Base-by-base conservation (phyloP, 805 yeast species). In the Teunomyces pallodes region DNA sequence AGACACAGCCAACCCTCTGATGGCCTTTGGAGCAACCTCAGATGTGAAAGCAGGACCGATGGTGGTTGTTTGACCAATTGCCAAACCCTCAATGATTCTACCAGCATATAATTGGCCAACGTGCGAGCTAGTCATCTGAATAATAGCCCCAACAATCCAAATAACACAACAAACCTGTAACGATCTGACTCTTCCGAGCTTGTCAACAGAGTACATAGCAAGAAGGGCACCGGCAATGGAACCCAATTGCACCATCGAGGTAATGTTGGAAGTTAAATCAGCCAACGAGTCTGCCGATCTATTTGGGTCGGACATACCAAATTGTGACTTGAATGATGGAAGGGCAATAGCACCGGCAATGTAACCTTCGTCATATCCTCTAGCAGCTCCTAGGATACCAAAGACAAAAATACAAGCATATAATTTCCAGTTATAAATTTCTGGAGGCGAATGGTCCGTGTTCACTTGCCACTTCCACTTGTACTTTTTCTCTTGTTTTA, bases 61-160 rank as follows among this genome's bases (percentile, higher is more conserved):
- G 14, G 62, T 57, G 30, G 63, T 57, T 30, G 64, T 59, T 39
- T 59, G 63, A 6, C 64, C 64, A 35, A 60, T 53, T 5, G 64
- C 64, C 13, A 60, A 51, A 17, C 64, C 64, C 43, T 60, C 64
- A 32, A 60, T 47, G 20, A 60, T 49, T 42, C 64, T 52, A 42
- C 64, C 64, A 24, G 61, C 64, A 42, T 59, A 59, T 31, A 60
- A 54, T 46, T 59, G 63, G 16, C 63, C 64, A 10, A 60, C 58
- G 9, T 43, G 27, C 35, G 40, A 45, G 26, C 61, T 42, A 5
- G 57, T 45, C 9, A 58, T 45, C 31, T 60, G 63, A 10, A 60
- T 51, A 24, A 51, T 49, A 5, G 59, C 63, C 30, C 55, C 62
- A 17, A 56, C 46, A 7, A 60, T 43, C 63, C 63, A 60, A 27